Percentiles rank a stretch among this genome's conserved stretches.
These are phyloP conservation scores for Metschnikowia picachoensis DNA, from an alignment of 805 yeast genomes.

Conservation along the genomic window DNA sequence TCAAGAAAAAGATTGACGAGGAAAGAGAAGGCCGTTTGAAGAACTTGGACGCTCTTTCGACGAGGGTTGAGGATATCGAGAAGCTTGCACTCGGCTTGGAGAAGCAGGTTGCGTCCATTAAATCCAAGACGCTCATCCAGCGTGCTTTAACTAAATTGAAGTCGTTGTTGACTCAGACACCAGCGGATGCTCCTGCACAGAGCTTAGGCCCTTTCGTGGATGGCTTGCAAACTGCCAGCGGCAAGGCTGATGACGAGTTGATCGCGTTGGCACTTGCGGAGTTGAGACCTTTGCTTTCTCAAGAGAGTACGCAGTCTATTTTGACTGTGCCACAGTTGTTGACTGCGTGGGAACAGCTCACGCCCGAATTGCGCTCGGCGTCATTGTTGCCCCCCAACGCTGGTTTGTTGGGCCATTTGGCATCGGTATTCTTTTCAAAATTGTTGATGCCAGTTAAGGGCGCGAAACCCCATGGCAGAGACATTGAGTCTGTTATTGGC, in stretches of 20 bases:
- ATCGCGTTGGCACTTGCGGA: slow-evolving; percentile 30
- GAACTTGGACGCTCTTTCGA: slow-evolving; percentile 56
- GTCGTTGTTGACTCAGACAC: slow-evolving; percentile 24
- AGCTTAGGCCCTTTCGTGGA: slow-evolving; percentile 39
- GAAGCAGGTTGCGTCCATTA: slow-evolving; percentile 30
- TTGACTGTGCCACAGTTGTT: slow-evolving; percentile 74
- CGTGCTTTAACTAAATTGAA: slow-evolving; percentile 33
- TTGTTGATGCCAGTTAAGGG: slow-evolving; percentile 78
- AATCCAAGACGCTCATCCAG: slow-evolving; percentile 31
- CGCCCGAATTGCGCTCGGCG: slow-evolving; percentile 84
- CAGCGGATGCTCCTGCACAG: slow-evolving; percentile 23
- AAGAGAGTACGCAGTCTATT: slow-evolving; percentile 48
- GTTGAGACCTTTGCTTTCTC: slow-evolving; percentile 32
- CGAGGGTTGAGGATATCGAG: slow-evolving; percentile 54
- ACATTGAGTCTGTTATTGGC: slow-evolving; percentile 84
- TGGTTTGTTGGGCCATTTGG: slow-evolving; percentile 86
- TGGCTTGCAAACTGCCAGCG: slow-evolving; percentile 22
- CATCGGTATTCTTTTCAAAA: slow-evolving; percentile 73
- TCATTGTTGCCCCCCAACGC: slow-evolving; percentile 92
- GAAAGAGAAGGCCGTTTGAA: slow-evolving; percentile 75
- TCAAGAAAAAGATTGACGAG: slow-evolving; percentile 49
- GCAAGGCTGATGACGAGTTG: slow-evolving; percentile 31
- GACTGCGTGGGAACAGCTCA: slow-evolving; percentile 73
- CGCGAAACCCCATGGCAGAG: slow-evolving; percentile 66
- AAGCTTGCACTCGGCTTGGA: slow-evolving; percentile 46